Conservation (phyloP, 176 grass and related monocot genomes). For the Avena sativa region DNA sequence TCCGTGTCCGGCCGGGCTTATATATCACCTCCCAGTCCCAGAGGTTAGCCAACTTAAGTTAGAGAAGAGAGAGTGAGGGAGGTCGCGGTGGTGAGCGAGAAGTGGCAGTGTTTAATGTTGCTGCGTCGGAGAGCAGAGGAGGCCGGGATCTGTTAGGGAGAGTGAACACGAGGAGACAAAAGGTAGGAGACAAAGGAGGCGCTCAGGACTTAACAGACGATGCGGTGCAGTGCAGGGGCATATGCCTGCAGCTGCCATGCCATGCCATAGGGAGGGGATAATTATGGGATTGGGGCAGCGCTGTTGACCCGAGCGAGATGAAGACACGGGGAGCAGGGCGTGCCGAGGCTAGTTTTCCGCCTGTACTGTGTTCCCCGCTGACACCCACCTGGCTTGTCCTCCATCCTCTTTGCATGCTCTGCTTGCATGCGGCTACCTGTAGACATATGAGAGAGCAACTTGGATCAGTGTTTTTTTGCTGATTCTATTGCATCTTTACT, state of each 20-base stretch:
- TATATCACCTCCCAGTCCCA: background rate
- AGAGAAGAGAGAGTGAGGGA: background rate
- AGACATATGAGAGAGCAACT: no score
- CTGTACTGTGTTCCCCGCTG: no score
- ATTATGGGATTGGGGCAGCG: conserved; percentile 44
- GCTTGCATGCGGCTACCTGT: no score
- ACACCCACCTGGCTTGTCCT: no score
- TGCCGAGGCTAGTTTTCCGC: no score
- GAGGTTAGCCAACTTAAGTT: background rate
- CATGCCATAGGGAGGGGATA: conserved; percentile 40
- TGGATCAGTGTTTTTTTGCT: no score
- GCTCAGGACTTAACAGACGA: conserved; percentile 44
- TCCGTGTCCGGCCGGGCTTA: no score
- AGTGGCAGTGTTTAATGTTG: conserved; percentile 31
- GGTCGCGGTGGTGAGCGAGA: no score
- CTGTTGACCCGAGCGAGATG: conserved; percentile 23
- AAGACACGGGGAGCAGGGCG: no score
- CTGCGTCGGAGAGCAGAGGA: conserved; percentile 21
- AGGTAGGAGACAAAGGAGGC: conserved; percentile 70
- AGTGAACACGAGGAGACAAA: conserved; percentile 63
- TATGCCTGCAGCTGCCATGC: background rate
- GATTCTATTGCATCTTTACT: no score
- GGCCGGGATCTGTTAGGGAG: background rate
- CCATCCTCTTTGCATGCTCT: no score
- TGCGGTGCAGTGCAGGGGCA: conserved; percentile 11